Evolutionary conservation across 495 filamentous ascomycete genomes (phyloP), one percentile per base, ranked within the genome.

Genomic region (Margaritispora aquatica): DNA sequence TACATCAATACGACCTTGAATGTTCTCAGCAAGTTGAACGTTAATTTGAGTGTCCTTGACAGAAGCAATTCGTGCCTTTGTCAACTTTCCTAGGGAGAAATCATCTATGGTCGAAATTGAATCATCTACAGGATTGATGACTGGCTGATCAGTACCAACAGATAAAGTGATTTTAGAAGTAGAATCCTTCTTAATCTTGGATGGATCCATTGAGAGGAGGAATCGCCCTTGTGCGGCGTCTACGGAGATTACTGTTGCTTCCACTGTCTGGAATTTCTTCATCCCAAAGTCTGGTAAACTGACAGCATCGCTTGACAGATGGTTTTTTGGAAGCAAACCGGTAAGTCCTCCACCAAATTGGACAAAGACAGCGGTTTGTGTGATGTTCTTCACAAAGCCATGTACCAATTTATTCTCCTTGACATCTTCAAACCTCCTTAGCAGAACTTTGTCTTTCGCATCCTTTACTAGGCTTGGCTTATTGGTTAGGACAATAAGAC

Each of bases 41-140:
- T 97, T 96, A 54, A 98, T 73, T 67, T 97, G 94, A 0, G 92
- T 96, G 27, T 84, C 84, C 70, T 94, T 96, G 61, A 96, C 72
- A 9, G 89, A 89, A 41, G 77, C 77, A 44, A 98, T 83, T 57
- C 80, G 85, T 31, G 87, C 94, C 71, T 92, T 89, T 26, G 87
- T 88, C 51, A 89, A 65, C 64, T 81, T 87, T 50, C 94, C 94
- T 53, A 91, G 76, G 13, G 73, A 73, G 48, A 93, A 79, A 65
- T 96, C 89, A 51, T 84, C 80, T 23, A 88, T 75, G 5, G 83
- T 79, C 29, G 73, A 80, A 51, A 88, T 77, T 22, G 73, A 75
- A 23, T 81, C 78, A 57, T 96, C 92, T 29, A 93, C 72, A 46
- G 91, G 76, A 64, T 96, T 90, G 49, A 87, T 69, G 31, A 69